A percentile compares a stretch with the other conserved stretches of the same genome.
Conservation (phyloP, 441 rosid genomes). For the Omphalea diandra region DNA sequence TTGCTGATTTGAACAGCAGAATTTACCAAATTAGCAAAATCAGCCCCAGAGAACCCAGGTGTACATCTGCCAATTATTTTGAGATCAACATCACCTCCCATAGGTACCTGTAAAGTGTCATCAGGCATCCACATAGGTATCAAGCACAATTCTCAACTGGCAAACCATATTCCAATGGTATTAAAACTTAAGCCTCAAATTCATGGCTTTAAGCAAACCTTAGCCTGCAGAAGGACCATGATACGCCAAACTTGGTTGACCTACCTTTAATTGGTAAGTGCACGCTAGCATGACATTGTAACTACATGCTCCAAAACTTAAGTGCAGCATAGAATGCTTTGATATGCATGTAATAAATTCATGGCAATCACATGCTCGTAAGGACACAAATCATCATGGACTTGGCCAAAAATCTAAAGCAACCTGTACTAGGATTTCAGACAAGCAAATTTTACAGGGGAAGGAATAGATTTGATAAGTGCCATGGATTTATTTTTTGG, state of each 20-base stretch:
- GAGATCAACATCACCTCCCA: constrained; percentile 87
- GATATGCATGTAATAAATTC: not conserved
- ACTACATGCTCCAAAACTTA: not conserved
- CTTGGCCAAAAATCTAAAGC: no score
- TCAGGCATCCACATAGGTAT: not conserved
- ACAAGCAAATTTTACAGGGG: not conserved
- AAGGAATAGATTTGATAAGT: not conserved
- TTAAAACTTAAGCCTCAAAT: not conserved
- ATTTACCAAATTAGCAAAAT: constrained; percentile 85
- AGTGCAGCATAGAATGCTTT: not conserved
- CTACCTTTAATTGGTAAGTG: not conserved
- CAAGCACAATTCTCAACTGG: not conserved
- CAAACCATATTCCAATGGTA: not conserved
- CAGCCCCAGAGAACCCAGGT: constrained; percentile 97
- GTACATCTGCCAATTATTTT: constrained; percentile 95
- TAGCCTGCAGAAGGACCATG: not conserved
- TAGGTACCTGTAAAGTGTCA: constrained; percentile 50
- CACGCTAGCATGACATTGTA: not conserved
- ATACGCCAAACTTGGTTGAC: not conserved
- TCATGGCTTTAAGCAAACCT: not conserved
- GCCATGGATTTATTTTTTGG: not conserved
- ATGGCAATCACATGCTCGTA: not conserved
- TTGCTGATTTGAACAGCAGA: constrained; percentile 97
- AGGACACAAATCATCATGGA: no score
- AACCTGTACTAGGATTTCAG: not conserved